Conservation (phyloP, 768 basidiomycete genomes). For the Boletus speciosus region DNA sequence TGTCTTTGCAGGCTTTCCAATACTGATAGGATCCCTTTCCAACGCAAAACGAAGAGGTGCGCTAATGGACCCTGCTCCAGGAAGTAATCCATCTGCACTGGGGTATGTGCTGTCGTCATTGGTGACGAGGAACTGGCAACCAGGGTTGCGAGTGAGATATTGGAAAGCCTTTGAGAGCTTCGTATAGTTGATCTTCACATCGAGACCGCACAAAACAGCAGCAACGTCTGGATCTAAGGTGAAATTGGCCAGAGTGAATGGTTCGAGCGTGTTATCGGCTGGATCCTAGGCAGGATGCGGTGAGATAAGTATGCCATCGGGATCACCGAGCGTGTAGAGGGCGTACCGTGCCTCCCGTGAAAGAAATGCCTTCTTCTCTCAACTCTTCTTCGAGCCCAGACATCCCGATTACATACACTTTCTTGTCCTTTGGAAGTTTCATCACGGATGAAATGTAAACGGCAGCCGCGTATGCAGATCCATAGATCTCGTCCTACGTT, state of each 20-base stretch:
- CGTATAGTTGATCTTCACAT: conserved; percentile 84
- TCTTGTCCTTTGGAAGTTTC: conserved; percentile 86
- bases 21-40: conserved; percentile 66
- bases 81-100: conserved; percentile 63
- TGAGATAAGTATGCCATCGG: background rate
- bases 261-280: conserved; percentile 69
- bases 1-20: conserved; percentile 87
- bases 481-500: conserved; percentile 91
- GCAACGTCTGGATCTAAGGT: conserved; percentile 72
- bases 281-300: conserved; percentile 59
- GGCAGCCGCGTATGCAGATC: conserved; percentile 85
- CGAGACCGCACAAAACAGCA: conserved; percentile 95
- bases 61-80: conserved; percentile 82
- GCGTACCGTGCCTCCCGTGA: conserved; percentile 82
- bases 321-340: background rate
- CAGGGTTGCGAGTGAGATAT: conserved; percentile 78
- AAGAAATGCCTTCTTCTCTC: conserved; percentile 75
- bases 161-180: conserved; percentile 92
- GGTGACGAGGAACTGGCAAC: conserved; percentile 82
- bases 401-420: conserved; percentile 95
- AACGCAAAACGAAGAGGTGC: conserved; percentile 77
- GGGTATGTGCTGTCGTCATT: conserved; percentile 95
- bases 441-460: conserved; percentile 86
- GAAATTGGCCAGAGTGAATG: conserved; percentile 68
- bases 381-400: conserved; percentile 91